phyloP scores from a whole-genome alignment of 768 basidiomycete genomes.

The Pleurotus eryngii region DNA sequence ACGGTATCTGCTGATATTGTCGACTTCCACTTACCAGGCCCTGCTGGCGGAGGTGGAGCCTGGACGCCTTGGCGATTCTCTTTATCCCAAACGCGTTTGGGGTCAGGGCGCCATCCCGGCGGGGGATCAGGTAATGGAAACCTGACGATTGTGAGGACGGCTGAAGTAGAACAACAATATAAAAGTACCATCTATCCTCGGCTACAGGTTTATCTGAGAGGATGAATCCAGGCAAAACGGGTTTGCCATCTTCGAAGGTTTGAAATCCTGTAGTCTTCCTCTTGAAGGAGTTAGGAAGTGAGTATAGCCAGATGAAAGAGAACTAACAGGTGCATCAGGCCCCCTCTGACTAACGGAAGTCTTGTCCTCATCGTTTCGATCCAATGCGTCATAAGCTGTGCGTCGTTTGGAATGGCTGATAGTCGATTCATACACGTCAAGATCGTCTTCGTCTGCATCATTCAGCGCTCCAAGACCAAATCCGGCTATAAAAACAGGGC shows the following conservation, averaged over 20 bases:
- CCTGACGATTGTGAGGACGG: conserved; percentile 37
- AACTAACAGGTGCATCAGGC: conserved; percentile 5
- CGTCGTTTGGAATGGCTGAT: conserved; percentile 32
- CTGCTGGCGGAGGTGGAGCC: conserved; percentile 13
- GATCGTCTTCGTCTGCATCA: conserved; percentile 91
- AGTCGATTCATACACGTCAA: conserved; percentile 72
- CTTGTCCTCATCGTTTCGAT: conserved; percentile 62
- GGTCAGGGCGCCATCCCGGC: conserved; percentile 81
- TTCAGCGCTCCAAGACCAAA: conserved; percentile 89
- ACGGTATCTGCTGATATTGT: conserved; percentile 73
- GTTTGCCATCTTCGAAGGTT: conserved; percentile 72
- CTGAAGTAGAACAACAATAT: neutral
- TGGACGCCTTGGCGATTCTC: conserved; percentile 34
- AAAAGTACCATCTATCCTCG: conserved; percentile 64
- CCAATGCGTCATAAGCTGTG: conserved; percentile 63
- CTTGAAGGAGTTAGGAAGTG: conserved; percentile 28
- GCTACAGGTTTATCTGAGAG: conserved; percentile 63
- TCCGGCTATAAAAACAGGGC: conserved; percentile 49
- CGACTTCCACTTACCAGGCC: conserved; percentile 46
- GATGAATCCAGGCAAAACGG: conserved; percentile 73
- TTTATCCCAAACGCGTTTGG: conserved; percentile 68
- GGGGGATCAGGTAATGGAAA: conserved; percentile 84
- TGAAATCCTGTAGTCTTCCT: conserved; percentile 26
- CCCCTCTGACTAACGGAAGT: conserved; percentile 37
- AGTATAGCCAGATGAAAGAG: neutral